Base-by-base conservation (phyloP, 257 asterid species). In the Cynanchum wilfordii region DNA sequence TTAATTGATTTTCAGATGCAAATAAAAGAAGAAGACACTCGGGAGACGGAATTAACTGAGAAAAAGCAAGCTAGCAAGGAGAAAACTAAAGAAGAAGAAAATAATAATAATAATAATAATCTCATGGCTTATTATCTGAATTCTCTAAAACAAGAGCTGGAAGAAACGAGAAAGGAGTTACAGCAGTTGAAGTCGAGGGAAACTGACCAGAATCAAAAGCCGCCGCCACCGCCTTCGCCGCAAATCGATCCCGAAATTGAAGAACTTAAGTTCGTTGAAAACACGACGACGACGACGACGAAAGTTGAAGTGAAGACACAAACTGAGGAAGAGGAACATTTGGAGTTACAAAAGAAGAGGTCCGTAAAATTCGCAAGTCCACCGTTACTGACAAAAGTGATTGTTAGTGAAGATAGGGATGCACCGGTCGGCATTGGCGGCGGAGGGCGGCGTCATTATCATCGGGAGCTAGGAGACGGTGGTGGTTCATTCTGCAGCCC, bases 361-460 rank as follows among this genome's bases (percentile, higher is more conserved):
- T 87, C 92, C 0, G 96, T 92, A 58, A 92, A 88, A 79, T 92
- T 92, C 73, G 97, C 96, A 0, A 88, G 84, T 77, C 89, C 92
- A 20, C 97, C 93, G 2, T 10, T 81, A 80, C 82, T 88, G 5
- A 81, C 87, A 20, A 82, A 86, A 68, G 79, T 84, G 74, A 81
- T 89, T 2, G 76, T 72, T 2, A 83, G 65, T 64, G 50, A 59
- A 22, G 86, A 83, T 3, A 42, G 2, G 47, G 47, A 8, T 7
- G 10, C 47, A 42, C 7, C 47, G 11, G 47, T 42, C 7, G 47
- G 47, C 47, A 10, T 42, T 42, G 47, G 47, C 47, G 11, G 47
- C 0, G 47, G 47, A 10, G 11, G 47, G 10, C 12, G 10, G 1
- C 45, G 10, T 40, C 45, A 40, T 40, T 8, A 40, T 40, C 47